A percentile compares a stretch with the other conserved stretches of the same genome.
Conservation (phyloP, 1,284 basidiomycete species). For the Clitocybe nebularis region DNA sequence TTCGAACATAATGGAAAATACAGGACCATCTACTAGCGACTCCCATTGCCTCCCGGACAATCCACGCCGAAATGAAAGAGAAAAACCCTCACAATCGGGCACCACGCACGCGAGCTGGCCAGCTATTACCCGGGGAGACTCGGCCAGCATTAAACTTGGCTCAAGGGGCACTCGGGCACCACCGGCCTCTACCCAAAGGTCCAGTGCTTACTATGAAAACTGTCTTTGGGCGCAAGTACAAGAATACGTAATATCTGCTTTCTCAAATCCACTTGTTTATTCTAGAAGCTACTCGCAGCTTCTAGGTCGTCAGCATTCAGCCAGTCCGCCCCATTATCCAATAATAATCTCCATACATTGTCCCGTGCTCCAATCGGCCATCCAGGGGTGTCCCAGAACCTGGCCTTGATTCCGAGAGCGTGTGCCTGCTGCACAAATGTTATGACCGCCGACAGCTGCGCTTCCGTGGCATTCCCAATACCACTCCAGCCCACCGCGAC, state of each 20-base stretch:
- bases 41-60: conserved; percentile 38
- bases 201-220: conserved; percentile 27
- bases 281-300: conserved; percentile 38
- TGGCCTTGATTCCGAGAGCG: conserved; percentile 38
- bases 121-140: conserved; percentile 45
- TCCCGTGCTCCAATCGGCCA: conserved; percentile 44
- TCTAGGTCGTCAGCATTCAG: conserved; percentile 51
- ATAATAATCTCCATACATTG: conserved; percentile 39
- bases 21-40: conserved; percentile 53
- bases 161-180: conserved; percentile 44
- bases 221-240: conserved; percentile 29
- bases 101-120: conserved; percentile 41
- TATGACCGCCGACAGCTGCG: conserved; percentile 29
- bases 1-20: not conserved
- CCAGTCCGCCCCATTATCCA: conserved; percentile 47
- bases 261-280: not conserved
- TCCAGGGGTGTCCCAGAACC: conserved; percentile 52
- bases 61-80: conserved; percentile 35
- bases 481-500: conserved; percentile 45
- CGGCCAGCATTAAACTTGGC: conserved; percentile 44
- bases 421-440: conserved; percentile 43
- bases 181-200: conserved; percentile 19
- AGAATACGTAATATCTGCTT: conserved; percentile 17
- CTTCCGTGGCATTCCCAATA: conserved; percentile 38
- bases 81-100: conserved; percentile 23